Conservation (phyloP, 2,329 filamentous ascomycete species). For the Emergomyces orientalis region DNA sequence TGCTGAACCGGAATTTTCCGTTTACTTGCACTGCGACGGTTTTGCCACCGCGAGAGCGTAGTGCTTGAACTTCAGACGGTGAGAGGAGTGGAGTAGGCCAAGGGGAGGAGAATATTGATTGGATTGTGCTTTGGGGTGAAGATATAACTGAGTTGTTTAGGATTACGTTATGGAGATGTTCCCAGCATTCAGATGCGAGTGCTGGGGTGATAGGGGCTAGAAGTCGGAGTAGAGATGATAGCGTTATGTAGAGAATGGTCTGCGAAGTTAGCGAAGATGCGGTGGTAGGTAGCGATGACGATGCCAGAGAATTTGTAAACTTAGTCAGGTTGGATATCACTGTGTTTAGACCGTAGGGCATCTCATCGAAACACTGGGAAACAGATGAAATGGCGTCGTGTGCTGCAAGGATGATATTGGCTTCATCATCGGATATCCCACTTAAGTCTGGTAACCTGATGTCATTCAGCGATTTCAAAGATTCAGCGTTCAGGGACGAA, state of each 20-base stretch:
- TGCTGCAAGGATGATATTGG: constrained; percentile 52
- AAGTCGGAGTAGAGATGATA: constrained; percentile 55
- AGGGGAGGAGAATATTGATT: constrained; percentile 36
- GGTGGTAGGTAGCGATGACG: constrained; percentile 28
- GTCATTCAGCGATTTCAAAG: constrained; percentile 20
- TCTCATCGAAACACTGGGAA: constrained; percentile 57
- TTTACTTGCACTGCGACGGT: constrained; percentile 63
- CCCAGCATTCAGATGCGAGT: constrained; percentile 74
- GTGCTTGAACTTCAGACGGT: constrained; percentile 32
- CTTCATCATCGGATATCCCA: constrained; percentile 28
- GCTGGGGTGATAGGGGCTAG: constrained; percentile 72
- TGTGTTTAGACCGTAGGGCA: constrained; percentile 72
- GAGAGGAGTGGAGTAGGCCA: constrained; percentile 50
- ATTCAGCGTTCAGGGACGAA: constrained; percentile 17
- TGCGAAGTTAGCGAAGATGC: constrained; percentile 24
- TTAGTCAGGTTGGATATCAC: constrained; percentile 74
- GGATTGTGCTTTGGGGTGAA: constrained; percentile 13
- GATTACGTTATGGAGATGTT: constrained; percentile 40
- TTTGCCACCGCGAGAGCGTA: constrained; percentile 43
- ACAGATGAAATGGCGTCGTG: constrained; percentile 60
- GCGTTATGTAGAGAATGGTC: constrained; percentile 36
- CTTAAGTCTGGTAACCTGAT: constrained; percentile 23
- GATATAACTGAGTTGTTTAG: constrained; percentile 8
- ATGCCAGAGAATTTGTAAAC: constrained; percentile 60
- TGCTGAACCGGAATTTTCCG: constrained; percentile 62